phyloP scores from a whole-genome alignment of 1,284 basidiomycete genomes.

The Ceratobasidium sp. region DNA sequence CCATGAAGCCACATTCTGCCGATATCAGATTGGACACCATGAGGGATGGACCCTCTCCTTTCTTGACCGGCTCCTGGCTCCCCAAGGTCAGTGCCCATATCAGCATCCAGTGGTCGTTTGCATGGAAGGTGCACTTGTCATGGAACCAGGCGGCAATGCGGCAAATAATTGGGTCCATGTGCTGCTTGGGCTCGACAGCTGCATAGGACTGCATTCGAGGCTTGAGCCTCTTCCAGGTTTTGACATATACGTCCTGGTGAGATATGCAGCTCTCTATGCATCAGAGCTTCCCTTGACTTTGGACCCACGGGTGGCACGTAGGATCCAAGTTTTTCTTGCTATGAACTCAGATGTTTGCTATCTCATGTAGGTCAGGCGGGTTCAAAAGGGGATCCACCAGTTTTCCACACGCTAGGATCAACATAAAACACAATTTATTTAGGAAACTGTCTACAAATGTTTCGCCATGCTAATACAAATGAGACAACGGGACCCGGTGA shows the following conservation, averaged over 20 bases:
- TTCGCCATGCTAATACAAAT: neutral
- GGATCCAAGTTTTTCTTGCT: too few relatives aligned
- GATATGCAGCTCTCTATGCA: too few relatives aligned
- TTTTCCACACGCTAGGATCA: neutral
- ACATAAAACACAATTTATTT: neutral
- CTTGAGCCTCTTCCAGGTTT: neutral
- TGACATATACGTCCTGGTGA: too few relatives aligned
- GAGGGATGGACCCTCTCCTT: conserved; percentile 1
- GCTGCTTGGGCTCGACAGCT: neutral
- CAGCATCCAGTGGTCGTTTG: conserved; percentile 1
- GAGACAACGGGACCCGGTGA: neutral
- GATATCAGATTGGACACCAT: conserved; percentile 11
- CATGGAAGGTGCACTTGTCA: neutral
- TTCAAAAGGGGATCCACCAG: too few relatives aligned
- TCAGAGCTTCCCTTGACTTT: too few relatives aligned
- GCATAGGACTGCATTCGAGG: neutral
- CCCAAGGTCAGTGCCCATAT: neutral
- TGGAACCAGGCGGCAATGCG: conserved; percentile 16
- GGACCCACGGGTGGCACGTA: too few relatives aligned
- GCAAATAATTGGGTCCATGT: neutral
- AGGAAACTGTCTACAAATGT: conserved; percentile 17
- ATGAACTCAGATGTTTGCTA: too few relatives aligned
- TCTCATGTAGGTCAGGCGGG: too few relatives aligned
- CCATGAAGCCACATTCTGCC: neutral
- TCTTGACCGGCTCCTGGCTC: neutral